Evolutionary conservation across 2,329 filamentous ascomycete species (phyloP), one percentile per base, ranked within the genome.

Genomic region (Epichloe brachyelytri): DNA sequence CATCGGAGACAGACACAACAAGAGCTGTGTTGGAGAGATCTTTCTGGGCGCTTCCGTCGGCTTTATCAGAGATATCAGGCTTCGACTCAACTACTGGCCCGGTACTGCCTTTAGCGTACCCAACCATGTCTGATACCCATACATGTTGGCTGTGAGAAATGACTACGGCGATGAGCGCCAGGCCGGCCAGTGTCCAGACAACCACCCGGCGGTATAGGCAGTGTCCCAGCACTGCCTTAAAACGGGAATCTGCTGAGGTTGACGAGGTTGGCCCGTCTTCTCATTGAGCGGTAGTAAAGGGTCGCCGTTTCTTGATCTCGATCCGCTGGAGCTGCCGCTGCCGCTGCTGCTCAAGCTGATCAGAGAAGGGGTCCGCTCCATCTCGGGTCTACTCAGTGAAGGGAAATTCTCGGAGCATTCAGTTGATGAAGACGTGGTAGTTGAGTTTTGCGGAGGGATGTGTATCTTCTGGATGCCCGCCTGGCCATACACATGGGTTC

Each of bases 151-250:
- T 54, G 17, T 63, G 69, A 54, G 71, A 69, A 5, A 76, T 57
- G 2, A 68, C 57, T 38, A 76, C 43, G 4, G 65, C 65, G 10
- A 74, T 58, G 19, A 79, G 59, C 37, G 67, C 54, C 46, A 72
- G 61, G 47, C 70, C 59, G 14, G 68, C 62, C n/a, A 72, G 53
- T 5, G 65, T 66, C 76, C 76, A 79, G 59, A 76, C 63, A 43
- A 78, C 62, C 19, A 79, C 67, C 50, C 76, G 68, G 40, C 75
- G 70, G 57, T 78, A 78, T 37, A 78, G 65, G 56, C 71, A 76
- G 57, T 76, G 71, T 14, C 74, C 66, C n/a, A 79, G 59, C 12
- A 79, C 56, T 6, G 71, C 63, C 54, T 69, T 70, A 20, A 76
- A 60, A 50, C 70, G 64, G 46, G 61, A 50, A 63, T 67, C 17